Evolutionary conservation across 2,329 filamentous ascomycete species (phyloP).

Genomic region (Blumeria graminis): DNA sequence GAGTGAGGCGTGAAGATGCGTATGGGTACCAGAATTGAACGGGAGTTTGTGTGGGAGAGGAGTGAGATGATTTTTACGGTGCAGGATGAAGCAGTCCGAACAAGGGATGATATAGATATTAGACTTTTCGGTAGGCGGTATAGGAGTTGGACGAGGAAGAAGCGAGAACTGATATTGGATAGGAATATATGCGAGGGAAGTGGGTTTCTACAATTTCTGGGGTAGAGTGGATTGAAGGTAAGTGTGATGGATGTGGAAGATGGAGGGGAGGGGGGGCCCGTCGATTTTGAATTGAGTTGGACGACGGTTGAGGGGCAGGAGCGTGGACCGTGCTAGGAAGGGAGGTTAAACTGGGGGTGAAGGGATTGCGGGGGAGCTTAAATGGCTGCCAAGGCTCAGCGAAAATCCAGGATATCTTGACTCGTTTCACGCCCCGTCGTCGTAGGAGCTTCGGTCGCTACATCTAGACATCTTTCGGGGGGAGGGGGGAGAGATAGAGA

Average conservation of each 20-base stretch:
- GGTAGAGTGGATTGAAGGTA: neutral
- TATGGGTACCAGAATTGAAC: too few species aligned
- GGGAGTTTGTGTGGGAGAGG: too few species aligned
- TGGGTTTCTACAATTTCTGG: neutral
- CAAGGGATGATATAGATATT: too few species aligned
- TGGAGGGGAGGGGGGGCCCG: neutral
- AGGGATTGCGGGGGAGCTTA: neutral
- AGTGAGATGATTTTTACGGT: too few species aligned
- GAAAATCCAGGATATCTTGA: too few species aligned
- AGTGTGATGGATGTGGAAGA: neutral
- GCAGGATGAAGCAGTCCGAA: too few species aligned
- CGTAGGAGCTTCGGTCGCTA: too few species aligned
- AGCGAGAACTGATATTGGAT: neutral
- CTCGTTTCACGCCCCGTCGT: too few species aligned
- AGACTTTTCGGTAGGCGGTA: neutral
- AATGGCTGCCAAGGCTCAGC: neutral
- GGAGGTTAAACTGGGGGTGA: neutral
- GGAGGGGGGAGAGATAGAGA: too few species aligned
- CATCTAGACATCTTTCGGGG: too few species aligned
- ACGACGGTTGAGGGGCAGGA: neutral
- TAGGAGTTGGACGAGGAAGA: neutral
- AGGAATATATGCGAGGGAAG: neutral
- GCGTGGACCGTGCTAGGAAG: neutral
- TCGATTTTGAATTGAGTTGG: neutral
- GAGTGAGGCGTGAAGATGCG: too few species aligned